A percentile compares a stretch with the other conserved stretches of the same genome.
These are phyloP conservation scores for Protea cynaroides DNA, from an alignment of 164 flowering plant species.

Conservation along the genomic window DNA sequence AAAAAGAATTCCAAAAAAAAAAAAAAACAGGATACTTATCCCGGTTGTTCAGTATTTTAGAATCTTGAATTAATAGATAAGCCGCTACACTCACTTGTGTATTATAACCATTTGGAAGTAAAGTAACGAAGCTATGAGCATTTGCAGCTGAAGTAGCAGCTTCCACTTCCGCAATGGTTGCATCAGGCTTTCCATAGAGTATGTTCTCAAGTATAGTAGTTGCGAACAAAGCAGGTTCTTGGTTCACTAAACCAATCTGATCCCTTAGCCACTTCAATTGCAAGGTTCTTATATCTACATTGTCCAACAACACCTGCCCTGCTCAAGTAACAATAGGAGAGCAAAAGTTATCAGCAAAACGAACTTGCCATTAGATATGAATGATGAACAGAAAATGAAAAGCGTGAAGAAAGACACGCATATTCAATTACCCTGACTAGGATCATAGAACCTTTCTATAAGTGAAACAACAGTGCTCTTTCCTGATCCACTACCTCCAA, in stretches of 20 bases:
- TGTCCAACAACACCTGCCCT: constrained; percentile 84
- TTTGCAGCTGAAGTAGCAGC: constrained; percentile 89
- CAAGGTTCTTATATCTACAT: constrained; percentile 68
- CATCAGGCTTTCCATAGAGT: constrained; percentile 90
- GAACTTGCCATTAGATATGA: neutral
- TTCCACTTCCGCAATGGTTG: constrained; percentile 78
- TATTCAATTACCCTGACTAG: constrained; percentile 60
- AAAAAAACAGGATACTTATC: too few relatives aligned
- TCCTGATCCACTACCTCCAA: constrained; percentile 99
- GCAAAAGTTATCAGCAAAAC: neutral
- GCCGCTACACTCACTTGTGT: constrained; percentile 54
- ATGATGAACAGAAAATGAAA: neutral
- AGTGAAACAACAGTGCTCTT: constrained; percentile 94
- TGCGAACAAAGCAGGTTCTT: constrained; percentile 88
- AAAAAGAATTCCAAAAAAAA: too few relatives aligned
- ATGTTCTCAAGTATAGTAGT: constrained; percentile 91
- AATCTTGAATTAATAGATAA: neutral
- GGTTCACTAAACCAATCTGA: constrained; percentile 73
- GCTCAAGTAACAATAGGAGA: constrained; percentile 5
- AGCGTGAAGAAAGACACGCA: too few relatives aligned
- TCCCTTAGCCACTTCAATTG: constrained; percentile 72
- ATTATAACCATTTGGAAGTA: constrained; percentile 83
- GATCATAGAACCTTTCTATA: constrained; percentile 93
- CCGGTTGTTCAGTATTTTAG: too few relatives aligned
- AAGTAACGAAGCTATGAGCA: constrained; percentile 85